Evolutionary conservation across 495 filamentous ascomycete genomes (phyloP).

Genomic region (Tuber melanosporum): DNA sequence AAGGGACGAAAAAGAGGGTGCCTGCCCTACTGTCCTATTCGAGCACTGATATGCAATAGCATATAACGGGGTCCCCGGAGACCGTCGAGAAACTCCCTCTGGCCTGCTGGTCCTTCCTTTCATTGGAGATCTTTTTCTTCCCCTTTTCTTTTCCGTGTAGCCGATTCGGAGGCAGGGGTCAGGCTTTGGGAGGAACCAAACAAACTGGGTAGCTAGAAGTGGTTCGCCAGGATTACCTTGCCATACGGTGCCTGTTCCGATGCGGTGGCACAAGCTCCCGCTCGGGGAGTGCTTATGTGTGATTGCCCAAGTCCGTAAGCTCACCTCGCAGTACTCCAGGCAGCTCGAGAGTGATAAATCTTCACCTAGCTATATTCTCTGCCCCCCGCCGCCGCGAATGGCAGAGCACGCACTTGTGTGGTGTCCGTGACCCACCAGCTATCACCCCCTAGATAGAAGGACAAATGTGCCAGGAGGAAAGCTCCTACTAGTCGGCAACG

Average conservation of each 20-base stretch:
- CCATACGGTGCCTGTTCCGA: not conserved
- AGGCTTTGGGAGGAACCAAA: not conserved
- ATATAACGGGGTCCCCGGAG: not conserved
- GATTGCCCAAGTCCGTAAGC: not conserved
- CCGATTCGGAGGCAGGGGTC: not conserved
- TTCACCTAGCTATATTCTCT: not conserved
- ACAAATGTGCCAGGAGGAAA: not conserved
- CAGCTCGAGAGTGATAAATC: not conserved
- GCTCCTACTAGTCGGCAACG: not conserved
- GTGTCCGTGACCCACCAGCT: not conserved
- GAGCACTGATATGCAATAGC: too few relatives aligned
- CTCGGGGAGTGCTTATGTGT: not conserved
- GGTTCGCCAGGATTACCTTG: not conserved
- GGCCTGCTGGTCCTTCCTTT: not conserved
- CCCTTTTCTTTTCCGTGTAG: too few relatives aligned
- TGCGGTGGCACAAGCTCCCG: not conserved
- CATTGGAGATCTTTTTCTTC: not conserved
- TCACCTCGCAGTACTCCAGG: not conserved
- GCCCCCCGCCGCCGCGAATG: not conserved
- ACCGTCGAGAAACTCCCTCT: not conserved
- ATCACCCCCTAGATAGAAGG: not conserved
- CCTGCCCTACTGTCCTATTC: too few relatives aligned
- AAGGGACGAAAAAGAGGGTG: too few relatives aligned
- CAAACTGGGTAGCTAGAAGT: not conserved
- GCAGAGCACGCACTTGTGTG: not conserved